Percentiles rank a stretch among this genome's conserved stretches.
Conservation (phyloP, 2,329 filamentous ascomycete species). For the Fusarium longipes region DNA sequence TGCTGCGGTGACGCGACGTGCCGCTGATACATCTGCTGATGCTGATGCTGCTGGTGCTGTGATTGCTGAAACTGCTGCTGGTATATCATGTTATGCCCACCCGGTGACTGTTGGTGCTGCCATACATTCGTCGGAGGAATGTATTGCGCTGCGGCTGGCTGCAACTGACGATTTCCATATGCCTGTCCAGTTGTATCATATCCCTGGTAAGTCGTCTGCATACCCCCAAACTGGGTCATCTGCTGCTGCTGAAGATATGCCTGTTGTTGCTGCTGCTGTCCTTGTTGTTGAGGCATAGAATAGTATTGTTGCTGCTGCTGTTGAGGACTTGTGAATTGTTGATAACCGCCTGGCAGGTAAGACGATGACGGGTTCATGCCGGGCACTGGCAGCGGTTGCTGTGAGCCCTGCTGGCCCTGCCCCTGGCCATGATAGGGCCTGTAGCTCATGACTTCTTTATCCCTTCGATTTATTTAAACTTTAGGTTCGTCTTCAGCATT, state of each 20-base stretch:
- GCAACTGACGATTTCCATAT: constrained; percentile 39
- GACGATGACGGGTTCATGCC: constrained; percentile 38
- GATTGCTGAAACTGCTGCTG: constrained; percentile 49
- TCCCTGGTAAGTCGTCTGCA: constrained; percentile 41
- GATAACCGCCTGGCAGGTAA: constrained; percentile 37
- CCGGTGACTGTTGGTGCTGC: constrained; percentile 50
- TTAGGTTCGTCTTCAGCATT: constrained; percentile 31
- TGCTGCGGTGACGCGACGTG: constrained; percentile 47
- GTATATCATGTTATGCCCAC: constrained; percentile 41
- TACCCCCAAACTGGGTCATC: constrained; percentile 42
- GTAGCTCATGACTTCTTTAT: constrained; percentile 52
- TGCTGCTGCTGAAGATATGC: constrained; percentile 42
- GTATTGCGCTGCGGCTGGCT: constrained; percentile 42
- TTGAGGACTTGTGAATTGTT: constrained; percentile 47
- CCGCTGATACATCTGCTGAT: constrained; percentile 43
- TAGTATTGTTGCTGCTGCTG: constrained; percentile 45
- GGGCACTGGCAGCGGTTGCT: constrained; percentile 38
- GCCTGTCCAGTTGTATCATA: constrained; percentile 40
- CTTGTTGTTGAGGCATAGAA: constrained; percentile 40
- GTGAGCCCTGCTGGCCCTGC: constrained; percentile 46
- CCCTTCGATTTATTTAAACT: constrained; percentile 15
- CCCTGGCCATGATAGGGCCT: constrained; percentile 47
- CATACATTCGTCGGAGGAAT: constrained; percentile 47
- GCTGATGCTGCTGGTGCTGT: constrained; percentile 46
- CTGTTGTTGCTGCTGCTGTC: constrained; percentile 46